Evolutionary conservation across 2,329 filamentous ascomycete species (phyloP), one percentile per base, ranked within the genome.

Genomic region (Ascocoryne sarcoides): DNA sequence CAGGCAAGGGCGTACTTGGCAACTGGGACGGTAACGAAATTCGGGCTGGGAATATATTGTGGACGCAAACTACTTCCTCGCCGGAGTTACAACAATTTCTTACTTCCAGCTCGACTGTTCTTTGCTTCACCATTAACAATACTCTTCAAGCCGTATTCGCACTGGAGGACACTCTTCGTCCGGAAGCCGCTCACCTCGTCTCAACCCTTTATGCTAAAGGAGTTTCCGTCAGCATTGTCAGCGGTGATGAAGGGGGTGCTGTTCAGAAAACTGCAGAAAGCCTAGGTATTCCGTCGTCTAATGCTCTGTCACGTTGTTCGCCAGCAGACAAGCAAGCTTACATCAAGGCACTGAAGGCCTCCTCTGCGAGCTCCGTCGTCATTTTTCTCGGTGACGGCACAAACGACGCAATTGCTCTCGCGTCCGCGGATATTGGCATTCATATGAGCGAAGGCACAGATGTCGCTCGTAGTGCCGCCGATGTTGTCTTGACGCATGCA

Each of bases 301-400:
- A 67, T 12, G 58, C 47, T 15, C 42, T 37, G 4, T 52, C 39
- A 4, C 20, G 44, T 15, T 68, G 4, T 60, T 60, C 3, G 62
- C 71, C 12, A 62, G 64, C 14, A 5, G 46, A 51, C 7, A 55
- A 56, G 32, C 47, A 50, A 38, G 18, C 10, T 3, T 55, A 55
- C 30, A 39, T 56, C 10, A 30, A 53, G 33, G n/a, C 17, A 10
- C 38, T 36, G 9, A 46, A 12, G n/a, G 20, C 16, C 8, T 16
- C 17, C 9, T 20, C 39, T 26, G 28, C 19, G 10, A 31, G 37
- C n/a, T 41, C 4, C 32, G 44, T 14, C 1, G 71, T 85, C 14
- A 60, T 88, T 4, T 89, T 90, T 59, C 72, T 75, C 37, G 84
- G 84, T 23, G 84, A 90, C 51, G 85, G 85, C 2, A 87, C 82